Base-by-base conservation (phyloP, 305 asterid species). In the Fraxinus xanthoxyloides region DNA sequence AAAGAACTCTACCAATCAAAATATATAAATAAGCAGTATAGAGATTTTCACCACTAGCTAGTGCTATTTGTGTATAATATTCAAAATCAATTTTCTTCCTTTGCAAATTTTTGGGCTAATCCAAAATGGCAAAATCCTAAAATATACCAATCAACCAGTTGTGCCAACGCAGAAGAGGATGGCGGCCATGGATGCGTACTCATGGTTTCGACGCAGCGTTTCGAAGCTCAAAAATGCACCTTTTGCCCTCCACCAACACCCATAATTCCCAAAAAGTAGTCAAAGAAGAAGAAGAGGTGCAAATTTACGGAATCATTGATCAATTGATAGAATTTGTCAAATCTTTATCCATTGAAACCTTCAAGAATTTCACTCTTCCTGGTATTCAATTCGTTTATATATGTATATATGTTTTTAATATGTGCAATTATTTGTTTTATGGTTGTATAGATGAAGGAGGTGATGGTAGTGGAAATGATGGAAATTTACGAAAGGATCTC, bases 151-250 rank as follows among this genome's bases (percentile, higher is more conserved):
- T 7, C 7, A 10, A 65, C n/a, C 73, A 10, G 35, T 12, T 74
- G 36, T 43, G 7, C 38, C 72, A 46, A 15, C 28, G 80, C 34
- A 31, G 32, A 5, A 13, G 32, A 17, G 54, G 48, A 12, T 21
- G 54, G 73, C 38, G 48, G 84, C 75, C 77, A 92, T 95, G 97
- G 97, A 93, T 75, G 90, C 85, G 15, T 90, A 85, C 81, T 88
- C 97, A 77, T 92, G 97, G 97, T 69, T 95, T 76, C 90, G 95
- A 72, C 95, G 98, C 74, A 84, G 89, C 76, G 86, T 89, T 80
- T 89, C 97, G 72, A 91, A 81, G 77, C 88, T 83, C 26, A 87
- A 79, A 81, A 90, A 12, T 78, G 76, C 92, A n/a, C 32, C 32
- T 89, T 63, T 63, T 85, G 38, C 86, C 90, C 79, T 28, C 85